A percentile compares a stretch with the other conserved stretches of the same genome.
Conservation (phyloP, 106 monocot species). For the Phalaenopsis aphrodite region DNA sequence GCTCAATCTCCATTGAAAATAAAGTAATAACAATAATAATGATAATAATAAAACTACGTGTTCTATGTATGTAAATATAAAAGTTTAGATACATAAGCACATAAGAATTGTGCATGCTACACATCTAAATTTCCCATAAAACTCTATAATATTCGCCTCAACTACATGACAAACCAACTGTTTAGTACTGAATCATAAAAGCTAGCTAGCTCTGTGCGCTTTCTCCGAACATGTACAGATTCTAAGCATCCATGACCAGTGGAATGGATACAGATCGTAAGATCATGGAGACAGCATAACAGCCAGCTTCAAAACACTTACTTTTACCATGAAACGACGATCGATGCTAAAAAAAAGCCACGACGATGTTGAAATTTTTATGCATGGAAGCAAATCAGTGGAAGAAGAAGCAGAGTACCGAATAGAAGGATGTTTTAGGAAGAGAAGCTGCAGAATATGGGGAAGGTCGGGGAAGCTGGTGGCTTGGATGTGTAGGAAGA, state of each 20-base stretch:
- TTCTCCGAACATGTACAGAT: conserved; percentile 21
- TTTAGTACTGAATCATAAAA: no score
- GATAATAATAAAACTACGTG: no score
- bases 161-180: no score
- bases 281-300: conserved; percentile 13
- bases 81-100: no score
- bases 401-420: conserved; percentile 16
- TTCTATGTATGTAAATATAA: no score
- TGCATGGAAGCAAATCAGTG: conserved; percentile 4
- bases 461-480: conserved; percentile 30
- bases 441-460: conserved; percentile 45
- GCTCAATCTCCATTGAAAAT: no score
- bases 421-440: conserved; percentile 48
- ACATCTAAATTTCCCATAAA: no score
- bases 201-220: no score
- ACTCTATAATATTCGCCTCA: no score
- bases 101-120: no score
- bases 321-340: conserved; percentile 48
- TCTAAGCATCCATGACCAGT: conserved; percentile 53
- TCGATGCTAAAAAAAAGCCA: conserved; percentile 22
- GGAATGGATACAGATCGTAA: conserved; percentile 31
- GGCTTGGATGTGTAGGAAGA: conserved; percentile 54
- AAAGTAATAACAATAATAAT: no score
- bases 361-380: conserved; percentile 36
- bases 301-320: not conserved